These are phyloP conservation scores for Claviceps sorghi DNA, from an alignment of 2,329 filamentous ascomycete species.

Conservation along the genomic window DNA sequence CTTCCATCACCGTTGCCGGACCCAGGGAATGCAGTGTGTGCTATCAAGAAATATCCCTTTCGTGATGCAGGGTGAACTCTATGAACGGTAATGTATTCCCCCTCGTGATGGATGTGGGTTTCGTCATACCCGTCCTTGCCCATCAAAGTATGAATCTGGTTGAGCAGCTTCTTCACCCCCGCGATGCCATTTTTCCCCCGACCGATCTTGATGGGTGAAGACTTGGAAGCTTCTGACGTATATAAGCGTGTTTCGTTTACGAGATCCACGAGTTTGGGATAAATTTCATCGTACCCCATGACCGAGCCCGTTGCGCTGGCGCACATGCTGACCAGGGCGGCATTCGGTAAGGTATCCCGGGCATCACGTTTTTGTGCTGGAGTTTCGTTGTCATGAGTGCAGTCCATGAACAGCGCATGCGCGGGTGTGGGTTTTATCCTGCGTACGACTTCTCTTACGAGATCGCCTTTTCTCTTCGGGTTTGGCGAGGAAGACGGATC, in stretches of 20 bases:
- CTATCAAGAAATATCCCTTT: slow-evolving; percentile 89
- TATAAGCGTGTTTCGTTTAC: slow-evolving; percentile 82
- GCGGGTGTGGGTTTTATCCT: slow-evolving; percentile 78
- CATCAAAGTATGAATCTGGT: slow-evolving; percentile 91
- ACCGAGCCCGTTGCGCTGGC: slow-evolving; percentile 88
- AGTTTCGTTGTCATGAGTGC: slow-evolving; percentile 95
- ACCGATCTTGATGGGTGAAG: slow-evolving; percentile 44
- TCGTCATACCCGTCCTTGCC: slow-evolving; percentile 89
- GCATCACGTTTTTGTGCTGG: slow-evolving; percentile 92
- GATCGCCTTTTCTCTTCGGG: slow-evolving; percentile 16
- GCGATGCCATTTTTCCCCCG: slow-evolving; percentile 74
- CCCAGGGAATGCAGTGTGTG: slow-evolving; percentile 88
- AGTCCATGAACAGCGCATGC: slow-evolving; percentile 96
- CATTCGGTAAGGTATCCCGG: slow-evolving; percentile 84
- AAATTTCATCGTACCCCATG: slow-evolving; percentile 96
- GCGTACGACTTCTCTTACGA: slow-evolving; percentile 52
- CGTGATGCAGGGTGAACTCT: slow-evolving; percentile 82
- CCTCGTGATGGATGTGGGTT: slow-evolving; percentile 91
- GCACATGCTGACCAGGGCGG: slow-evolving; percentile 91
- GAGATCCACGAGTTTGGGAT: slow-evolving; percentile 82
- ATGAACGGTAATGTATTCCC: slow-evolving; percentile 92
- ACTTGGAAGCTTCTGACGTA: slow-evolving; percentile 56
- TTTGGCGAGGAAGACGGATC: slow-evolving; percentile 26
- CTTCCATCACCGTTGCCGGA: slow-evolving; percentile 73
- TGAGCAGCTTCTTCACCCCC: slow-evolving; percentile 79